These are phyloP conservation scores for Canariomyces notabilis DNA, from an alignment of 2,329 filamentous ascomycete genomes.

Conservation along the genomic window DNA sequence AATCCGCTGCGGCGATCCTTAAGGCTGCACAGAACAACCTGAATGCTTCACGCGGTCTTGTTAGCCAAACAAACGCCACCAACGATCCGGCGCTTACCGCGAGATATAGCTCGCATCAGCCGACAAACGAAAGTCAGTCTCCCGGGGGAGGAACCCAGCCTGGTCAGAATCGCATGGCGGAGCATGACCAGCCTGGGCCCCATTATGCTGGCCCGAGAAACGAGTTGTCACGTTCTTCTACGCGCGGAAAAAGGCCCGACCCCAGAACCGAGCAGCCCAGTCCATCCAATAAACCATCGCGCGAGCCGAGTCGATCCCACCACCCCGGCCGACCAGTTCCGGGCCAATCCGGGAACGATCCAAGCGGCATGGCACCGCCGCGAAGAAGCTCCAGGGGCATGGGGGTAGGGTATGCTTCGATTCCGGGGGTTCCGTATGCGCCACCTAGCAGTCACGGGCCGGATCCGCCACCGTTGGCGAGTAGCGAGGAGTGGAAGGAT, in stretches of 20 bases:
- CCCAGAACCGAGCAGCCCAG: constrained; percentile 58
- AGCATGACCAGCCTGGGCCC: constrained; percentile 29
- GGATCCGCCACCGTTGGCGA: constrained; percentile 44
- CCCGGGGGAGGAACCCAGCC: constrained; percentile 28
- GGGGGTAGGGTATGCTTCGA: constrained; percentile 49
- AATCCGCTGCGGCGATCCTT: constrained; percentile 26
- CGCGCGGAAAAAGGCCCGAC: constrained; percentile 54
- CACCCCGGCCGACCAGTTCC: constrained; percentile 51
- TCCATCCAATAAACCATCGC: constrained; percentile 55
- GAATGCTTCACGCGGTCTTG: constrained; percentile 20
- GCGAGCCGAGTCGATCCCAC: constrained; percentile 66
- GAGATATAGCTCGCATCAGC: constrained; percentile 20
- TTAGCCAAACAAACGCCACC: constrained; percentile 3
- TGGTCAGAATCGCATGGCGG: constrained; percentile 20
- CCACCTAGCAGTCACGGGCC: constrained; percentile 30
- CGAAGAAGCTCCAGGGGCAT: constrained; percentile 72
- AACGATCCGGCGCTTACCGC: constrained; percentile 12
- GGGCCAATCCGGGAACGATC: constrained; percentile 48
- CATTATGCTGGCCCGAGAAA: constrained; percentile 40
- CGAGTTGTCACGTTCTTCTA: constrained; percentile 54
- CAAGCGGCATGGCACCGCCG: constrained; percentile 64
- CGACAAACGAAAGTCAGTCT: constrained; percentile 9
- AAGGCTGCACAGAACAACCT: constrained; percentile 27
- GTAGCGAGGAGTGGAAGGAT: constrained; percentile 93
- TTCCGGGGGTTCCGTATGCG: constrained; percentile 41